Base-by-base conservation (phyloP, 495 filamentous ascomycete genomes). In the Pyrenopolyporus hunteri region DNA sequence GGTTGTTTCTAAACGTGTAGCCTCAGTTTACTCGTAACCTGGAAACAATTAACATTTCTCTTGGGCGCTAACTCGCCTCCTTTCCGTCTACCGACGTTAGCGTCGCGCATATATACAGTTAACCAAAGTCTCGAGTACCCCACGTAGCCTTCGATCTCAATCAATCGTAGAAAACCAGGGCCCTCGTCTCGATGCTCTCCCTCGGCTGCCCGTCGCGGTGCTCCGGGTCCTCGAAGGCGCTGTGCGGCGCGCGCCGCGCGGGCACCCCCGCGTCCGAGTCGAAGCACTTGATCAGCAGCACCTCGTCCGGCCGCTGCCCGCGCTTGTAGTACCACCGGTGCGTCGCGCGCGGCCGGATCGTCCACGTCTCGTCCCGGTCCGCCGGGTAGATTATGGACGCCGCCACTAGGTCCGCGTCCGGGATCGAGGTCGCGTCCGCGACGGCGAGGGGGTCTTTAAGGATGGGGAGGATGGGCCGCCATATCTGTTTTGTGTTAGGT, bases 321-420 rank as follows among this genome's bases (percentile, higher is more conserved):
- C 83, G 84, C 82, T 87, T 87, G 71, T 89, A 95, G 68, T 83
- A 81, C 89, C 90, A 94, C 68, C 76, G 73, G 74, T 89, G 84
- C 1, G 53, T 59, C 0, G 76, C 68, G 52, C 79, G 82, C 28
- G 82, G 83, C 59, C 74, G 74, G 19, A 94, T 87, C 0, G 82
- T 84, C 64, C 87, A 87, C 1, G 89, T 92, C 77, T 90, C 88
- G 6, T 89, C 89, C 19, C 76, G 83, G 44, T 87, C 73, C 7
- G 85, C 83, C 9, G 66, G 59, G 71, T 91, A 90, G 31, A 89
- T 73, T 59, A 91, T 87, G 60, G 87, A 78, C 0, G 92, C 78
- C 0, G 74, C 72, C 1, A 91, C 81, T 0, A 95, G 74, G 70
- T 93, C 90, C 2, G 78, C 76, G 46, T 89, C 83, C 0, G 76